Base-by-base conservation (phyloP, 768 basidiomycete species). In the Collybia mongolica region DNA sequence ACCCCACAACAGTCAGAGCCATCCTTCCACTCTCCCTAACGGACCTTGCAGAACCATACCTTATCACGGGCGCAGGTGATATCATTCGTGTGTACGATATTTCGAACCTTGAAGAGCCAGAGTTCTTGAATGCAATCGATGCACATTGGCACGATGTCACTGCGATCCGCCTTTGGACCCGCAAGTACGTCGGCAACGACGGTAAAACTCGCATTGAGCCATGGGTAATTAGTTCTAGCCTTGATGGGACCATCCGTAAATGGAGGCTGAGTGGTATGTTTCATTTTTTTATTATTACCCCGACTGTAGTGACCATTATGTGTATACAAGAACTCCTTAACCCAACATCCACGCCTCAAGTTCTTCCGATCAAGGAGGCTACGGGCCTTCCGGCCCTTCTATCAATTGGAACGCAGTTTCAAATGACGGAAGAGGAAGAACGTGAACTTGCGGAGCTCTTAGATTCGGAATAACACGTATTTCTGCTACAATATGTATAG, bases 121-220 rank as follows among this genome's bases (percentile, higher is more conserved):
- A 88, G 51, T 66, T 90, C 23, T 64, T 93, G n/a, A 72, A 76
- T 22, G 82, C 84, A 58, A 69, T 90, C 9, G 90, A 97, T 57
- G 94, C 82, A 5, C 96, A 98, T 62, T 92, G 87, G 82, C 92
- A 92, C 57, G 92, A 97, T 58, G 84, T 98, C 14, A 88, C 82
- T 3, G 82, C 79, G 4, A 68, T 98, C 45, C 76, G 78, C 23
- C 69, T 86, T 9, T 97, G 93, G 93, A 69, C 79, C 57, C 77
- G 84, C 23, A 72, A 65, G 47, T 71, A 69, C 6, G 63, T 67
- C 23, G 73, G 72, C 7, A 69, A 69, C 20, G 78, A 76, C 53
- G 74, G 73, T 6, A 67, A 61, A 46, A 75, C 71, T n/a, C 73
- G 71, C 54, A 63, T 81, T 11, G 90, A 92, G 58, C 82, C 86